Percentiles rank a stretch among this genome's conserved stretches.
phyloP scores from a whole-genome alignment of 345 rosid species.

The Lumnitzera littorea region DNA sequence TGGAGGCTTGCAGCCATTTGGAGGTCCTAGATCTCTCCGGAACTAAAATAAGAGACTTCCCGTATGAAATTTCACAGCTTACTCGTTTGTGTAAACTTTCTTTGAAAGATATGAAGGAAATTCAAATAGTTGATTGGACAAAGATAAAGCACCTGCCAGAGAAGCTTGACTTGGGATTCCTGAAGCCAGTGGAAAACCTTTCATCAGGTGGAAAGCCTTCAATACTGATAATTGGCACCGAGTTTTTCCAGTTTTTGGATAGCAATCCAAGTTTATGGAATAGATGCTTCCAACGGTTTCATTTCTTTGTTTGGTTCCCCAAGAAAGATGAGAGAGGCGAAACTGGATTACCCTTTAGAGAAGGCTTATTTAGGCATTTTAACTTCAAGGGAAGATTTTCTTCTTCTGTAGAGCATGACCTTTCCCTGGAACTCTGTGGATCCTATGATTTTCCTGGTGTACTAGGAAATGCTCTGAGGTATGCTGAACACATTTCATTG shows the following conservation, averaged over 20 bases:
- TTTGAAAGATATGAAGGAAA: background rate
- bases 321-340: background rate
- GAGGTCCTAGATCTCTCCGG: constrained; percentile 6
- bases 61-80: background rate
- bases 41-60: background rate
- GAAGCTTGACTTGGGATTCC: background rate
- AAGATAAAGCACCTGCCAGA: constrained; percentile 3
- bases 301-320: constrained; percentile 9
- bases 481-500: constrained; percentile 21
- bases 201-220: background rate
- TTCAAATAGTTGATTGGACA: constrained; percentile 3
- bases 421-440: constrained; percentile 30
- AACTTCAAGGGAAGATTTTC: constrained; percentile 12
- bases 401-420: background rate
- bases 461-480: constrained; percentile 10
- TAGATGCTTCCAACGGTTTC: constrained; percentile 2
- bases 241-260: constrained; percentile 11
- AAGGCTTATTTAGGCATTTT: constrained; percentile 4
- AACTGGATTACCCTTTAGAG: background rate
- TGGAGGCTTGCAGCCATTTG: background rate
- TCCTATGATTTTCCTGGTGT: constrained; percentile 7
- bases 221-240: constrained; percentile 1
- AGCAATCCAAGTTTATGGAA: background rate
- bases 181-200: background rate
- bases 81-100: constrained; percentile 1